A percentile compares a stretch with the other conserved stretches of the same genome.
These are phyloP conservation scores for Phanerochaete sordida DNA, from an alignment of 768 basidiomycete species.

Conservation along the genomic window DNA sequence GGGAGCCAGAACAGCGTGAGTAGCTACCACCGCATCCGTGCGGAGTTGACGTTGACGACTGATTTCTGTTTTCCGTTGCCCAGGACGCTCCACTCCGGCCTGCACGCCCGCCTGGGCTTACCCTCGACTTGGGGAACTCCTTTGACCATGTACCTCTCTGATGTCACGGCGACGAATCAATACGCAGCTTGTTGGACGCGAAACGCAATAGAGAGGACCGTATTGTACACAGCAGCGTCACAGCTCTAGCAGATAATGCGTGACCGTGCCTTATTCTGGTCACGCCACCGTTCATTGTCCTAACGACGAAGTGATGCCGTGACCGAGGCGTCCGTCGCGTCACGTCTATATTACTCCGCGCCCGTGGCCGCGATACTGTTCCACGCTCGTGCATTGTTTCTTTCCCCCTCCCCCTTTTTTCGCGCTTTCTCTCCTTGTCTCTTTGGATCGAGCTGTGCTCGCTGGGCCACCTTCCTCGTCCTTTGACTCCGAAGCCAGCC, in stretches of 20 bases:
- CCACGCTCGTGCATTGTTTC: conserved; percentile 11
- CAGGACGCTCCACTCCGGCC: conserved; percentile 12
- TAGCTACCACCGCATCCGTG: neutral
- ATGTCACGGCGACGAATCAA: neutral
- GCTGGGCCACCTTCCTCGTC: conserved; percentile 25
- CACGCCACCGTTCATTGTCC: neutral
- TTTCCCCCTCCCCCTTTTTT: conserved; percentile 7
- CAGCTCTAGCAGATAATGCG: neutral
- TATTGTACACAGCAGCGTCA: no score
- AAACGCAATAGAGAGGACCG: no score
- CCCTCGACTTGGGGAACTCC: conserved; percentile 7
- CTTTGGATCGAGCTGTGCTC: conserved; percentile 40
- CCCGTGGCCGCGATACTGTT: neutral
- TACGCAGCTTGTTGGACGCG: neutral
- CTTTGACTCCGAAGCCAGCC: conserved; percentile 26
- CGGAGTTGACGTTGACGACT: conserved; percentile 1
- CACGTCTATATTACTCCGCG: conserved; percentile 7
- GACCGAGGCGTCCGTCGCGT: neutral
- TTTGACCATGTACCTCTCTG: conserved; percentile 11
- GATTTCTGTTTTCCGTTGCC: neutral
- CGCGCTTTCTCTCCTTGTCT: conserved; percentile 25
- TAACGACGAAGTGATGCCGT: conserved; percentile 11
- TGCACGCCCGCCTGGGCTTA: conserved; percentile 5
- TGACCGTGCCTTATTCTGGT: neutral
- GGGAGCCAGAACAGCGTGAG: conserved; percentile 5